These are phyloP conservation scores for Biancaea sappan DNA, from an alignment of 306 rosid species.

Conservation along the genomic window DNA sequence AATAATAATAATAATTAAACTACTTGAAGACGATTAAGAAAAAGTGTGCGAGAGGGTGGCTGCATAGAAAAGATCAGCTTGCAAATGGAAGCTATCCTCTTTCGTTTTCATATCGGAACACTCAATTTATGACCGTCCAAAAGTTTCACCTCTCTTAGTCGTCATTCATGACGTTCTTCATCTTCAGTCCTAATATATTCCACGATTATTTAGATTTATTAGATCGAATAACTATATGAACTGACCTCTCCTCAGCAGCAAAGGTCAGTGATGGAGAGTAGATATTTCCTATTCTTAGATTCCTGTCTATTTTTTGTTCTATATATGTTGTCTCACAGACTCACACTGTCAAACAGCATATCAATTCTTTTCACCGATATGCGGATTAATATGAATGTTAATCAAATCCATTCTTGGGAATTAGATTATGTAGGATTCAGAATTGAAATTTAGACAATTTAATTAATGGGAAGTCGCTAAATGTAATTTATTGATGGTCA, in stretches of 20 bases:
- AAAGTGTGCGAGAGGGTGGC: not conserved
- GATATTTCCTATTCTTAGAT: not conserved
- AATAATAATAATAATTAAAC: no score
- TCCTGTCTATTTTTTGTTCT: not conserved
- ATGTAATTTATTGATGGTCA: not conserved
- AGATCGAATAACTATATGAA: not conserved
- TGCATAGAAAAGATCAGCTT: not conserved
- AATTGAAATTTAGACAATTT: no score
- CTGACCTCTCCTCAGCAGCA: not conserved
- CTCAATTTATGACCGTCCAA: not conserved
- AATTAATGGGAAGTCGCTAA: not conserved
- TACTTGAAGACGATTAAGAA: not conserved
- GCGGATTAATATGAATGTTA: not conserved
- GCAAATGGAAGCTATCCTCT: not conserved
- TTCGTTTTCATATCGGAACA: conserved; percentile 3
- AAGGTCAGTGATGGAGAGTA: not conserved
- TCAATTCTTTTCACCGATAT: not conserved
- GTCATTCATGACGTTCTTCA: conserved; percentile 14
- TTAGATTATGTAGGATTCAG: not conserved
- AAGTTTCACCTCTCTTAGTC: not conserved
- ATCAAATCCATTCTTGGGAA: not conserved
- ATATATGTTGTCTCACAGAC: not conserved
- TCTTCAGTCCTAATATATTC: not conserved
- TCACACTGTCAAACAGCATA: not conserved
- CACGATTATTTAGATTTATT: not conserved